These are phyloP conservation scores for Phytophthora macrochlamydospora DNA, from an alignment of 352 stramenopile genomes.

Conservation along the genomic window DNA sequence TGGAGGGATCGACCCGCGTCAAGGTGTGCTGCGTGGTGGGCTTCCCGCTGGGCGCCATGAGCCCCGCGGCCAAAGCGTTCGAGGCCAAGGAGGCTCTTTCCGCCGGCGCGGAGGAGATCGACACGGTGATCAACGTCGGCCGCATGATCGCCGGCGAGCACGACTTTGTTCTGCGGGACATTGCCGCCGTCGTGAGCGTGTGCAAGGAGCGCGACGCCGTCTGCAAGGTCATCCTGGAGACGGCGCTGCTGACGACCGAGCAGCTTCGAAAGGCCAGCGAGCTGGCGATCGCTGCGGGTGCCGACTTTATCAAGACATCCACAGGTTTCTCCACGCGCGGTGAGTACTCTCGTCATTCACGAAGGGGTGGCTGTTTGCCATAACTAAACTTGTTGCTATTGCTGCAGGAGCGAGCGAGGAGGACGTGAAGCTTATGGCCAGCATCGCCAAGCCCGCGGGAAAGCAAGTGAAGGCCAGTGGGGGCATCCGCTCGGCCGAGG, in stretches of 20 bases:
- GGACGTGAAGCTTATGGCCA: slow-evolving; percentile 77
- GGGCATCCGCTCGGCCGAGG: slow-evolving; percentile 68
- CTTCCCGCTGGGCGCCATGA: slow-evolving; percentile 76
- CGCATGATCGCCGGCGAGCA: slow-evolving; percentile 64
- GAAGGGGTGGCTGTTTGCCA: neutral
- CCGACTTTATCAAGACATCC: slow-evolving; percentile 90
- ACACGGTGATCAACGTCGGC: slow-evolving; percentile 89
- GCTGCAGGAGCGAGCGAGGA: slow-evolving; percentile 68
- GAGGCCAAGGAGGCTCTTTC: slow-evolving; percentile 71
- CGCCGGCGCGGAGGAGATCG: slow-evolving; percentile 83
- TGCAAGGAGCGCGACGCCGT: slow-evolving; percentile 64
- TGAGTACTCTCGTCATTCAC: slow-evolving; percentile 12
- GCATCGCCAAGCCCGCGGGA: slow-evolving; percentile 54
- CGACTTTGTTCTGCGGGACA: slow-evolving; percentile 80
- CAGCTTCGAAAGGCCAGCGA: slow-evolving; percentile 78
- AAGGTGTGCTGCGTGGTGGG: slow-evolving; percentile 87
- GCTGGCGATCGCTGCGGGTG: slow-evolving; percentile 65
- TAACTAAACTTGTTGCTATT: neutral
- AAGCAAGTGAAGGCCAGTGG: slow-evolving; percentile 87
- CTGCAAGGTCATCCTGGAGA: slow-evolving; percentile 90
- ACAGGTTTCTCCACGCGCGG: slow-evolving; percentile 86
- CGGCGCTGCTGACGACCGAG: slow-evolving; percentile 65
- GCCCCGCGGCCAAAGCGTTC: slow-evolving; percentile 69
- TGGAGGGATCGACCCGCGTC: slow-evolving; percentile 47
- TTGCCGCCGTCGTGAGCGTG: slow-evolving; percentile 66